Conservation (phyloP, 805 yeast species). For the Hanseniaspora lindneri region DNA sequence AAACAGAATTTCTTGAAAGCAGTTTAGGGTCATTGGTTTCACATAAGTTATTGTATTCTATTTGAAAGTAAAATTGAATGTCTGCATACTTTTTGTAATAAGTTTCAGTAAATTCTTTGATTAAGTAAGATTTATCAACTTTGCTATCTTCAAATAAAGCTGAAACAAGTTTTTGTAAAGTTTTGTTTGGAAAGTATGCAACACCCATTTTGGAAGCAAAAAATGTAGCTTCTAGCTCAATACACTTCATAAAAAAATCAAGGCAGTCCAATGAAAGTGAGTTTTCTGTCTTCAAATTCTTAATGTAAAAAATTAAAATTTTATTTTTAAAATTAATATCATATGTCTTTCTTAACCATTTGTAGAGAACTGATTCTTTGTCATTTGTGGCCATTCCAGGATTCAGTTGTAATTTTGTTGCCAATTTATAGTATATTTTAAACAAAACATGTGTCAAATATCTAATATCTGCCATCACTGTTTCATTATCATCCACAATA, state of each 20-base stretch:
- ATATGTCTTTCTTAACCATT: constrained; percentile 55
- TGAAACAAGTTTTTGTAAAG: constrained; percentile 35
- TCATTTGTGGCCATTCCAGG: constrained; percentile 29
- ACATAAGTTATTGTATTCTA: constrained; percentile 32
- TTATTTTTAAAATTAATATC: constrained; percentile 36
- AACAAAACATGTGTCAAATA: constrained; percentile 26
- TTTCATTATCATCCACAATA: constrained; percentile 18
- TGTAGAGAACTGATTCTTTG: constrained; percentile 38
- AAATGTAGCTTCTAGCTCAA: constrained; percentile 44
- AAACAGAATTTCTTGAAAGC: constrained; percentile 26
- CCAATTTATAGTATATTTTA: constrained; percentile 28
- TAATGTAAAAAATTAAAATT: constrained; percentile 34
- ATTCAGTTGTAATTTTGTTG: constrained; percentile 26
- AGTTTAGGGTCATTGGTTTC: constrained; percentile 6
- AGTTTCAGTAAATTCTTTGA: constrained; percentile 45
- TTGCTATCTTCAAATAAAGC: constrained; percentile 31
- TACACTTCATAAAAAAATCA: constrained; percentile 45
- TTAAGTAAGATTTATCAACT: constrained; percentile 37
- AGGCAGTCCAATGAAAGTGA: constrained; percentile 42
- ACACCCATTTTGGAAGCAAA: constrained; percentile 42
- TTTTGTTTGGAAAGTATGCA: constrained; percentile 50
- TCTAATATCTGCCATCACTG: constrained; percentile 22
- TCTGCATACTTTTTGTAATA: constrained; percentile 58
- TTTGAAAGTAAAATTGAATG: constrained; percentile 60
- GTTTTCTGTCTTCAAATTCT: constrained; percentile 31